These are phyloP conservation scores for Cryptococcus sp. DNA, from an alignment of 1,284 basidiomycete genomes.

Conservation along the genomic window DNA sequence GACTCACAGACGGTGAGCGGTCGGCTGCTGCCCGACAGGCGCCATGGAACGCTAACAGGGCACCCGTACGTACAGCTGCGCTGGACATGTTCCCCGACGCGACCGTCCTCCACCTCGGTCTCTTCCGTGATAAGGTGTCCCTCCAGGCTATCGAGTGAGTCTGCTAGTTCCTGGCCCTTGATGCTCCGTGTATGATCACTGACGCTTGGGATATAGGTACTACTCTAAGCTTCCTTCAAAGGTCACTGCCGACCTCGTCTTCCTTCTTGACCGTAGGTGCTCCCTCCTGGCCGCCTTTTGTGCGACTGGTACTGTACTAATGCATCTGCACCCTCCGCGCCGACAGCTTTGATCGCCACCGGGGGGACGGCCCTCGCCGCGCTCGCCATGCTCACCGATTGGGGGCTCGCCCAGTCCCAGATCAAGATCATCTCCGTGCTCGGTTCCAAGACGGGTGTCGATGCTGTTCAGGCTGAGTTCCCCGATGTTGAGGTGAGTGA, in stretches of 20 bases:
- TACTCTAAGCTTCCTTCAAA: conserved; percentile 83
- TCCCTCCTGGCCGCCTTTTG: not conserved
- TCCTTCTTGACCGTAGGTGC: conserved; percentile 69
- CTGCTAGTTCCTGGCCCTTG: not conserved
- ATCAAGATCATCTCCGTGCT: conserved; percentile 83
- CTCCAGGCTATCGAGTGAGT: conserved; percentile 88
- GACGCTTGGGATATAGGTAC: conserved; percentile 55
- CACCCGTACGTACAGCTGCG: conserved; percentile 51
- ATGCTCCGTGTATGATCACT: not conserved
- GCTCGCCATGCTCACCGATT: conserved; percentile 75
- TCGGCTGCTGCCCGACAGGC: not conserved
- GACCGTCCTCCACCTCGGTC: conserved; percentile 82
- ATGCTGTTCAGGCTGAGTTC: conserved; percentile 62
- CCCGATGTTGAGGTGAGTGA: conserved; percentile 72
- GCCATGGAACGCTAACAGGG: not conserved
- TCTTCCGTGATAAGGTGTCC: conserved; percentile 80
- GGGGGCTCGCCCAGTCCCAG: conserved; percentile 64
- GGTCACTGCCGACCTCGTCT: conserved; percentile 75
- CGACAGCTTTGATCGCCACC: conserved; percentile 73
- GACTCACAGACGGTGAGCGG: conserved; percentile 80
- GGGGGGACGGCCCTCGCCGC: conserved; percentile 90
- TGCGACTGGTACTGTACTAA: not conserved
- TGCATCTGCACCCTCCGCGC: not conserved
- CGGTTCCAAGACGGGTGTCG: conserved; percentile 70
- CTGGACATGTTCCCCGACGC: conserved; percentile 79